These are phyloP conservation scores for Ramaria sp. DNA, from an alignment of 768 basidiomycete genomes.

Conservation along the genomic window DNA sequence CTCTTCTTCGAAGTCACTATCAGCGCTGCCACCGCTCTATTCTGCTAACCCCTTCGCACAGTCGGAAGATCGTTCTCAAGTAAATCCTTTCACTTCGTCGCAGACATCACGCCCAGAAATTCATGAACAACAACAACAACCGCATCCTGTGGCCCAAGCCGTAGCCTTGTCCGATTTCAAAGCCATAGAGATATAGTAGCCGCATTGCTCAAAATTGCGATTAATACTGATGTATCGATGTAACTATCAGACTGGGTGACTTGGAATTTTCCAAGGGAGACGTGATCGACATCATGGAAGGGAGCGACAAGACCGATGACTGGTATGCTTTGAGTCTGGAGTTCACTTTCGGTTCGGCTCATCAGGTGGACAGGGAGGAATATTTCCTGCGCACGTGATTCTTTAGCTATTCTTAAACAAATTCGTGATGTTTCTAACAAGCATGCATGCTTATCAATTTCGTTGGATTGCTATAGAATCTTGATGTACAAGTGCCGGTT, in stretches of 20 bases:
- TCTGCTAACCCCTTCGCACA: conserved; percentile 6
- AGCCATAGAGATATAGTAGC: conserved; percentile 50
- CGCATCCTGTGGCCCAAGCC: conserved; percentile 21
- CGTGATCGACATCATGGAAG: conserved; percentile 56
- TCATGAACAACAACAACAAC: background rate
- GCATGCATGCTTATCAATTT: conserved; percentile 3
- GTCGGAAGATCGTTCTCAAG: background rate
- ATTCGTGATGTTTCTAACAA: background rate
- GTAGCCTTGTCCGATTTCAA: conserved; percentile 66
- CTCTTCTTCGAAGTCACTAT: conserved; percentile 12
- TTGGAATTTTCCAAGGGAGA: conserved; percentile 69
- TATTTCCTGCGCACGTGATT: conserved; percentile 49
- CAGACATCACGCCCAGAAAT: background rate
- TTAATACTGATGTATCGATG: conserved; percentile 7
- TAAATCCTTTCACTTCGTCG: background rate
- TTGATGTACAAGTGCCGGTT: background rate
- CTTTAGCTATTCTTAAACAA: background rate
- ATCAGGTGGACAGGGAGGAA: conserved; percentile 73
- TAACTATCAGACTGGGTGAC: conserved; percentile 49
- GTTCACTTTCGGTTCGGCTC: conserved; percentile 1
- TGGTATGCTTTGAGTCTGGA: conserved; percentile 41
- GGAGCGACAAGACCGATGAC: conserved; percentile 61
- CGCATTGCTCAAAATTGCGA: background rate
- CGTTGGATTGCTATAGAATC: background rate
- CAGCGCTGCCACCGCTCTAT: conserved; percentile 11